phyloP scores from a whole-genome alignment of 805 yeast genomes.

The Monosporozyma aerobia region DNA sequence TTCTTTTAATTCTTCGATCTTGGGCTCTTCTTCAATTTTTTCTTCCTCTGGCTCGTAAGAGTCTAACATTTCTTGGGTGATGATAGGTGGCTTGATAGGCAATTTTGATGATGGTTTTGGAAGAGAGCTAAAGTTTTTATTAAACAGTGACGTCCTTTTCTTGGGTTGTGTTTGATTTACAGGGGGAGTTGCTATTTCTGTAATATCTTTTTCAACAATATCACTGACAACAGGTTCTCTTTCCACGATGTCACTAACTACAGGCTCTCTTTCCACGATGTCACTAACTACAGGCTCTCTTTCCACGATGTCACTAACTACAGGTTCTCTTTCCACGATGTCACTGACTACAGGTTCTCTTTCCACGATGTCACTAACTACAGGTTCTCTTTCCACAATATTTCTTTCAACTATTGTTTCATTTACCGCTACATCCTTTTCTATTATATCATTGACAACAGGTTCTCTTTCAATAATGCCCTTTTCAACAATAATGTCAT shows the following conservation, averaged over 20 bases:
- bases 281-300: neutral
- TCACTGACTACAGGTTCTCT: neutral
- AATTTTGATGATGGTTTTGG: neutral
- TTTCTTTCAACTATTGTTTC: neutral
- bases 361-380: neutral
- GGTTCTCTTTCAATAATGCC: neutral
- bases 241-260: neutral
- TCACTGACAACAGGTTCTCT: neutral
- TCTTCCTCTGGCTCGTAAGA: conserved; percentile 1
- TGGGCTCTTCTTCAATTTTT: conserved; percentile 1
- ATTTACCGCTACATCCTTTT: neutral
- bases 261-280: neutral
- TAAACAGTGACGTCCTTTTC: neutral
- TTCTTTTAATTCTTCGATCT: neutral
- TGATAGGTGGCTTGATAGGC: neutral
- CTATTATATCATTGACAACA: neutral
- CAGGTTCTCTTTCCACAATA: neutral
- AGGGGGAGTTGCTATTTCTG: neutral
- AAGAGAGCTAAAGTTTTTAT: conserved; percentile 7
- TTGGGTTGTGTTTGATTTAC: neutral
- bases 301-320: neutral
- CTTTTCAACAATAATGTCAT: conserved; percentile 4
- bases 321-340: neutral
- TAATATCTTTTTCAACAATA: neutral
- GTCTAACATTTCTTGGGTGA: conserved; percentile 9